These are phyloP conservation scores for Pisolithus orientalis DNA, from an alignment of 768 basidiomycete genomes.

Conservation along the genomic window DNA sequence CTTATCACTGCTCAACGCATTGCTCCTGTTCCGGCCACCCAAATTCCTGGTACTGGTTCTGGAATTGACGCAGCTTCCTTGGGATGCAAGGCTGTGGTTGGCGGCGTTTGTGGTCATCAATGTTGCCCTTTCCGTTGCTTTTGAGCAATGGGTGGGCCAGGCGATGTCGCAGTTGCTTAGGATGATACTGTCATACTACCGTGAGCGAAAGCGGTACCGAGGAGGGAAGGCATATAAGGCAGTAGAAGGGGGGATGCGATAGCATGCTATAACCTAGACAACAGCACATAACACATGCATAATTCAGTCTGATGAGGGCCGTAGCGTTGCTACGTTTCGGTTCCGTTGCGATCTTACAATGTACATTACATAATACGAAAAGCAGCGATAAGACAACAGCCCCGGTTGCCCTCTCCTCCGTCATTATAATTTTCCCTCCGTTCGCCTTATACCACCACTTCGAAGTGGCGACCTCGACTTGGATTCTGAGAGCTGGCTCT, in stretches of 20 bases:
- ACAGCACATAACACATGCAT: no score
- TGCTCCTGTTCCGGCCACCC: constrained; percentile 73
- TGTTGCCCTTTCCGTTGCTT: constrained; percentile 60
- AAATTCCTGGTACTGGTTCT: constrained; percentile 52
- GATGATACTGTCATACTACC: constrained; percentile 34
- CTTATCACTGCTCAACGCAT: constrained; percentile 66
- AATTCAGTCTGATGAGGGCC: no score
- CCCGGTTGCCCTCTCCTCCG: no score
- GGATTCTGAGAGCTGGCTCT: constrained; percentile 35
- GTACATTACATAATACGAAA: no score
- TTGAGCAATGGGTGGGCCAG: constrained; percentile 71
- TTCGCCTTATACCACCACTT: constrained; percentile 2
- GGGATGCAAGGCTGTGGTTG: constrained; percentile 63
- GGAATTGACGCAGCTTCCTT: constrained; percentile 71
- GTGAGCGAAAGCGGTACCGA: constrained; percentile 39
- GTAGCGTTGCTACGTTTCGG: no score
- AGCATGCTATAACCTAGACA: not conserved
- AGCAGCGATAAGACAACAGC: no score
- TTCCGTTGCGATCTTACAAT: no score
- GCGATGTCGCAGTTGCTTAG: constrained; percentile 53
- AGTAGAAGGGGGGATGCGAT: constrained; percentile 67
- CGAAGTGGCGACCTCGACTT: constrained; percentile 12
- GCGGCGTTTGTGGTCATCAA: constrained; percentile 64
- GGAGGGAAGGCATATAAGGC: constrained; percentile 81
- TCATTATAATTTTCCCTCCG: constrained; percentile 1